phyloP scores from a whole-genome alignment of 495 filamentous ascomycete genomes.

The Aspergillus bridgeri region DNA sequence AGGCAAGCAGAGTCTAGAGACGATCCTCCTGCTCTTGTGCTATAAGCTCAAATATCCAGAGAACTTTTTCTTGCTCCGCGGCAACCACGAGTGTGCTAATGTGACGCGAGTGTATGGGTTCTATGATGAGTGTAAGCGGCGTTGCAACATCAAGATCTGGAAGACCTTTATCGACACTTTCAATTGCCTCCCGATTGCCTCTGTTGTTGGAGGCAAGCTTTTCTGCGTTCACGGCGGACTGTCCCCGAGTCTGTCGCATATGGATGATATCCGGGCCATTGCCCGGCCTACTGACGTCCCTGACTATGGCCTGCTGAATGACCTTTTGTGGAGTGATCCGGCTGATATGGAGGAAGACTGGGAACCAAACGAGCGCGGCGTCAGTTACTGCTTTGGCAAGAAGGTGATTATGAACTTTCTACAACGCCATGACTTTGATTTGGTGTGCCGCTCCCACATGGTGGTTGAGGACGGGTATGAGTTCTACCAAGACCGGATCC shows the following conservation, averaged over 20 bases:
- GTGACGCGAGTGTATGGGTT: constrained; percentile 99
- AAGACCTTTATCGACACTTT: constrained; percentile 99
- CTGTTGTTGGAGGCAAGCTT: constrained; percentile 96
- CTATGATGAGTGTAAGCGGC: constrained; percentile 97
- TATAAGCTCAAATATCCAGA: constrained; percentile 99
- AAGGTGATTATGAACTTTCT: constrained; percentile 98
- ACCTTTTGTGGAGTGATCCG: constrained; percentile 96
- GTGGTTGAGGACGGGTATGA: constrained; percentile 99
- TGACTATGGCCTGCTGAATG: constrained; percentile 94
- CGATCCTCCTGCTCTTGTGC: constrained; percentile 90
- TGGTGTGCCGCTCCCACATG: constrained; percentile 98
- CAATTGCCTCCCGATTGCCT: constrained; percentile 91
- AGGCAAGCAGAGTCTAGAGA: constrained; percentile 96
- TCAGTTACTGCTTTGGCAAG: constrained; percentile 98
- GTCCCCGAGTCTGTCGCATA: constrained; percentile 86
- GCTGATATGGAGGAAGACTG: constrained; percentile 97
- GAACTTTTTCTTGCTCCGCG: constrained; percentile 96
- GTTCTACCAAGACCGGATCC: constrained; percentile 92
- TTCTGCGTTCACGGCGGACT: constrained; percentile 98
- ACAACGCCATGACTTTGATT: constrained; percentile 90
- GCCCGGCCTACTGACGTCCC: constrained; percentile 95
- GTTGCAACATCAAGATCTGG: constrained; percentile 98
- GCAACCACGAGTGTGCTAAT: constrained; percentile 98
- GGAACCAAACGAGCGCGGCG: constrained; percentile 95
- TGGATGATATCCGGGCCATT: constrained; percentile 98